Evolutionary conservation across 2,329 filamentous ascomycete species (phyloP), one percentile per base, ranked within the genome.

Genomic region (Ambrosiella cleistominuta): DNA sequence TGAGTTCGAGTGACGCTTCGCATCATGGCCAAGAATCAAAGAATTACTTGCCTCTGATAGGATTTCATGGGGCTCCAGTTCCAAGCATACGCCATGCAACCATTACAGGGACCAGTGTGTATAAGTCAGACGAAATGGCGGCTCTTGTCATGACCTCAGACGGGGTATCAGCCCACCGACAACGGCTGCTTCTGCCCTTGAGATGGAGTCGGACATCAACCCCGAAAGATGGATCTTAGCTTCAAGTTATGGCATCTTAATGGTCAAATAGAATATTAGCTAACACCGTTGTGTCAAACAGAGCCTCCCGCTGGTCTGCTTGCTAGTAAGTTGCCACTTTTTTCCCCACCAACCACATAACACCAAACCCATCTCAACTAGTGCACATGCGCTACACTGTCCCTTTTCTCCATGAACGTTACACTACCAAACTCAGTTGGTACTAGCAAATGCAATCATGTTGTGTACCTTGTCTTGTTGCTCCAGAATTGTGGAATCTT

Each of bases 251-350:
- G 27, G 4, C 27, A 27, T 27, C 27, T 27, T 27, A 27, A 27
- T 27, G 7, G 15, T 58, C 2, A 27, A 15, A 3, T 8, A n/a
- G 39, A 53, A 8, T 13, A 39, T 42, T 53, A 27, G 12, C 49
- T 53, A 53, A 52, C 44, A 17, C 36, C 5, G 40, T 35, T 37
- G 45, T 36, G 12, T 15, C 54, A 5, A 38, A 42, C 56, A 83
- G 81, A 82, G 65, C 79, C 80, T 64, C 81, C 81, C 5, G 69
- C 77, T 67, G 82, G 81, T 72, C 83, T 84, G 80, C 76, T 83
- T 68, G 78, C 74, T 59, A 83, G 81, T 84, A 80, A 68, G 81
- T 71, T 55, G 54, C 50, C 55, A 50, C 49, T 47, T 17, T 42
- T n/a, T 45, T 37, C 27, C 36, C 50, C 35, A 40, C 51, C 13